These are phyloP conservation scores for Clitoria ternatea DNA, from an alignment of 306 rosid species.

Conservation along the genomic window DNA sequence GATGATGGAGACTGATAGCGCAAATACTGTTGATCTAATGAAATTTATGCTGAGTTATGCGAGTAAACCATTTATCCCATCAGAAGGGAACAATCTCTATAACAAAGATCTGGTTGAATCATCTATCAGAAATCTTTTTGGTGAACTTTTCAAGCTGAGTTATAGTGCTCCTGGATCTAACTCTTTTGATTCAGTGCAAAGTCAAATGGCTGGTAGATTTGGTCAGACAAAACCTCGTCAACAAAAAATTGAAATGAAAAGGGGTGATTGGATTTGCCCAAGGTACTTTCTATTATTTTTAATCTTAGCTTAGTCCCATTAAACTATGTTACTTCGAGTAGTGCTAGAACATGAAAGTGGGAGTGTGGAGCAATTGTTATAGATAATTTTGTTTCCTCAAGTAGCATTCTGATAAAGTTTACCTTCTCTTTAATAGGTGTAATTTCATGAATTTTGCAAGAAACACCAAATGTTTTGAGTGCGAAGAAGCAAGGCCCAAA, in stretches of 20 bases:
- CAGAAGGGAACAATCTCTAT: conserved; percentile 43
- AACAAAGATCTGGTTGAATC: conserved; percentile 61
- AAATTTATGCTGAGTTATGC: conserved; percentile 77
- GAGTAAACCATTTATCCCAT: conserved; percentile 44
- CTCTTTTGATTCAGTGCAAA: conserved; percentile 39
- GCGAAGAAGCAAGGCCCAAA: conserved; percentile 87
- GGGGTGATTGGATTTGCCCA: conserved; percentile 91
- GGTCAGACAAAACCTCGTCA: conserved; percentile 39
- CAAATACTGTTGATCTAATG: conserved; percentile 83
- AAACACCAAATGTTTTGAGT: conserved; percentile 80
- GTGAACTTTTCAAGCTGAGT: conserved; percentile 62
- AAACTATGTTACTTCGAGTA: conserved; percentile 7
- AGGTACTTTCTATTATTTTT: conserved; percentile 45
- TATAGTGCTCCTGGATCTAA: conserved; percentile 45
- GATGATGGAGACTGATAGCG: conserved; percentile 60
- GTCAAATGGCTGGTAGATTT: conserved; percentile 38
- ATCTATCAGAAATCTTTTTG: conserved; percentile 62
- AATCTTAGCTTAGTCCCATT: background rate
- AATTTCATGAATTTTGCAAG: conserved; percentile 95
- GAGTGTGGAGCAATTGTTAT: background rate
- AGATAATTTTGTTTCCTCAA: background rate
- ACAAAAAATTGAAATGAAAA: conserved; percentile 80
- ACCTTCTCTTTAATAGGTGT: conserved; percentile 52
- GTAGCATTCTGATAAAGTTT: conserved; percentile 1
- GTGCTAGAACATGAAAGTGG: background rate